Conservation (phyloP, 345 rosid species). For the Eucalyptus albens region DNA sequence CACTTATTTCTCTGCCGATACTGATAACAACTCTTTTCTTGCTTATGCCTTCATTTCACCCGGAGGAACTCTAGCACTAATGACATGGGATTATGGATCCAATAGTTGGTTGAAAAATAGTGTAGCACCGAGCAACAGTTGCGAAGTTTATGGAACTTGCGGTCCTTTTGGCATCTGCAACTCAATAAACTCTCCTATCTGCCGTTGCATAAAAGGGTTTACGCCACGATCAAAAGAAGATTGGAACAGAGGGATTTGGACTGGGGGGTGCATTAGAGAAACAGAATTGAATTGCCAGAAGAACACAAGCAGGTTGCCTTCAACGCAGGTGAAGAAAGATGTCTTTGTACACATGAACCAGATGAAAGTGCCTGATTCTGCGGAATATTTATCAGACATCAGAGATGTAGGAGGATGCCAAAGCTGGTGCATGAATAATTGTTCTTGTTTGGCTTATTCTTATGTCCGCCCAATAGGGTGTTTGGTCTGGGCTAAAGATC, state of each 20-base stretch:
- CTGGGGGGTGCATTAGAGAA: constrained; percentile 1
- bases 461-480: not conserved
- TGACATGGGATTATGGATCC: not conserved
- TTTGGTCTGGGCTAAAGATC: not conserved
- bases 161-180: constrained; percentile 12
- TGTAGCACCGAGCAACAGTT: not conserved
- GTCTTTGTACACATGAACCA: not conserved
- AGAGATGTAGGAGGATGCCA: not conserved
- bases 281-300: not conserved
- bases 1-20: not conserved
- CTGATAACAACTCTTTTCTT: constrained; percentile 8
- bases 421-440: constrained; percentile 13
- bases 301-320: not conserved
- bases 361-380: not conserved
- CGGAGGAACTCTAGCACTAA: not conserved
- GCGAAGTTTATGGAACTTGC: constrained; percentile 9
- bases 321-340: not conserved
- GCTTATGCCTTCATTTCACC: constrained; percentile 4
- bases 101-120: not conserved
- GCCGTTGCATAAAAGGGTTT: constrained; percentile 16
- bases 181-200: not conserved
- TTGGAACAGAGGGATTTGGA: constrained; percentile 1
- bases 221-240: not conserved
- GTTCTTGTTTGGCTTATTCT: not conserved
- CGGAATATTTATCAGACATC: not conserved